phyloP scores from a whole-genome alignment of 2,329 filamentous ascomycete genomes.

The Zymoseptoria brevis region DNA sequence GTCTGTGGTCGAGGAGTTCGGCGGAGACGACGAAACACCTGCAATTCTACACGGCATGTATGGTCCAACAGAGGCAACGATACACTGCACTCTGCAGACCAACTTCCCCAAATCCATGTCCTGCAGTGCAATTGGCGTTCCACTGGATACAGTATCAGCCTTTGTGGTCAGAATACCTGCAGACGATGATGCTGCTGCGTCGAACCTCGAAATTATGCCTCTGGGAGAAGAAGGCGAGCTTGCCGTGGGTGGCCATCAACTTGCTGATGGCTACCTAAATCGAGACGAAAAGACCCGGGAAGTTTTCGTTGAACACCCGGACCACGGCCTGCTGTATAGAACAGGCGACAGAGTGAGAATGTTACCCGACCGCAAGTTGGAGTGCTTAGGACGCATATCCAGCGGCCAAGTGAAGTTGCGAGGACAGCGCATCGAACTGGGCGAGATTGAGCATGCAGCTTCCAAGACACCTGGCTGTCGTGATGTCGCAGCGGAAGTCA shows the following conservation, averaged over 20 bases:
- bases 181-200: slow-evolving; percentile 1
- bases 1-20: slow-evolving; percentile 72
- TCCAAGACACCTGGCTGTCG: slow-evolving; percentile 55
- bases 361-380: slow-evolving; percentile 59
- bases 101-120: slow-evolving; percentile 50
- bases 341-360: slow-evolving; percentile 78
- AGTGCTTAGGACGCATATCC: slow-evolving; percentile 72
- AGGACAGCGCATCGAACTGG: slow-evolving; percentile 57
- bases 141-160: slow-evolving; percentile 72
- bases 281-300: slow-evolving; percentile 63
- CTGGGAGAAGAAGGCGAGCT: slow-evolving; percentile 68
- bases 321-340: slow-evolving; percentile 65
- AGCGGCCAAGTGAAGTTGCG: slow-evolving; percentile 79
- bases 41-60: slow-evolving; percentile 89
- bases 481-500: slow-evolving; percentile 58
- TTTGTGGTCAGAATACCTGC: slow-evolving; percentile 53
- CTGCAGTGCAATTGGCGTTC: slow-evolving; percentile 65
- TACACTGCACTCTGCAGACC: slow-evolving; percentile 75
- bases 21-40: slow-evolving; percentile 43
- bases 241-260: slow-evolving; percentile 69
- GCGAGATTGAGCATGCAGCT: slow-evolving; percentile 61
- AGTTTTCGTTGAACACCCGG: slow-evolving; percentile 59
- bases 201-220: slow-evolving; percentile 45
- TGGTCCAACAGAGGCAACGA: slow-evolving; percentile 83
- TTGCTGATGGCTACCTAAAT: slow-evolving; percentile 76